Evolutionary conservation across 306 rosid species (phyloP), one percentile per base, ranked within the genome.

Genomic region (Cyclanthera cordifolia): DNA sequence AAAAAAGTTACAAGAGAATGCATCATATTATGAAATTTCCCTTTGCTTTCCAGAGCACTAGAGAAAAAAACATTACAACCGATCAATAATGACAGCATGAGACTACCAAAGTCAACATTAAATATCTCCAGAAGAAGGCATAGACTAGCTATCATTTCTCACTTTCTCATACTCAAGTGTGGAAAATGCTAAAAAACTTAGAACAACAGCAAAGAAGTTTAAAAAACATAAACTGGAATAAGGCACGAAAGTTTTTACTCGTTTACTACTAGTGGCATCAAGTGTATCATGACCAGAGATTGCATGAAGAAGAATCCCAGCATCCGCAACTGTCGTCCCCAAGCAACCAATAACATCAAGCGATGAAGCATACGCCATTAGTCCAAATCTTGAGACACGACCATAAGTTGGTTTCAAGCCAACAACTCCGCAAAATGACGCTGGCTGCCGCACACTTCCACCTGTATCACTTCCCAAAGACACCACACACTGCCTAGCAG

Each of bases 391-490:
- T 0, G 99, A 93, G 67, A 93, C 91, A 11, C 95, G 96, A 25
- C 99, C 99, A 72, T 93, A 93, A 0, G 99, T 93, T 6, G 99
- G 99, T 82, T 93, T 93, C 83, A 93, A 81, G 23, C 99, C 99
- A 64, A 93, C 96, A 53, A 93, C 99, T 45, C 99, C 99, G 63
- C 96, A 93, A 73, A 93, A 93, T 6, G 95, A 90, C 28, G 99
- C 99, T 10, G 99, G 99, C 82, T 90, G 99, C 83, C 99, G 82
- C 75, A 93, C 99, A 69, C 99, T 93, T 75, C 99, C 99, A 66
- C 99, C 99, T 17, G 99, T 90, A 79, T 93, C 99, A 81, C 99
- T 93, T 80, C 99, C 99, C 76, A 93, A 75, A 0, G 99, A 86
- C 21, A 90, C 94, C 58, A 88, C 85, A 73, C 96, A 84, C 85